phyloP scores from a whole-genome alignment of 169 alveolate species.

The Plasmodium falciparum region DNA sequence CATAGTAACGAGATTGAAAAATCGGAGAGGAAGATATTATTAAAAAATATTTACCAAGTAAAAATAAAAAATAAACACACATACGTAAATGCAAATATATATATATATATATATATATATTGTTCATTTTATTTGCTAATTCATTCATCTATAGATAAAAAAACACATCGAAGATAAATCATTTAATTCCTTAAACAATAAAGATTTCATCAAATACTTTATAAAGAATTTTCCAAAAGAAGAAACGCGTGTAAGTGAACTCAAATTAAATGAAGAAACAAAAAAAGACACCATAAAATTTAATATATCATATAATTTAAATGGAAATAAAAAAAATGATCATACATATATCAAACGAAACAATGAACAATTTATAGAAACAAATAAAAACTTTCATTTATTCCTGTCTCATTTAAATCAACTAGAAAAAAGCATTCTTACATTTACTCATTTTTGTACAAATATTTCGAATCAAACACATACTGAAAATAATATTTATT shows the following conservation, averaged over 20 bases:
- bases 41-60: slow-evolving; percentile 30
- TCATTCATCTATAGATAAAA: slow-evolving; percentile 32
- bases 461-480: slow-evolving; percentile 13
- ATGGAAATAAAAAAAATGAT: slow-evolving; percentile 27
- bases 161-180: slow-evolving; percentile 50
- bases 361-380: neutral
- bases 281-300: neutral
- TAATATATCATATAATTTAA: neutral
- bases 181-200: slow-evolving; percentile 44
- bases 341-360: slow-evolving; percentile 1
- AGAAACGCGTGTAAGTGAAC: neutral
- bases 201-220: slow-evolving; percentile 13
- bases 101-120: slow-evolving; percentile 6
- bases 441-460: slow-evolving; percentile 70
- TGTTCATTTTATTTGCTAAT: neutral
- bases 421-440: slow-evolving; percentile 26
- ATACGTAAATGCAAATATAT: neutral
- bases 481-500: neutral
- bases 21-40: slow-evolving; percentile 34
- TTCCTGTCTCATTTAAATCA: slow-evolving; percentile 31
- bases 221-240: slow-evolving; percentile 4
- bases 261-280: neutral
- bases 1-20: slow-evolving; percentile 5
- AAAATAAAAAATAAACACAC: neutral
- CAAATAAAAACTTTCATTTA: slow-evolving; percentile 12